phyloP scores from a whole-genome alignment of 1,284 basidiomycete species.

The Sporisorium reilianum region DNA sequence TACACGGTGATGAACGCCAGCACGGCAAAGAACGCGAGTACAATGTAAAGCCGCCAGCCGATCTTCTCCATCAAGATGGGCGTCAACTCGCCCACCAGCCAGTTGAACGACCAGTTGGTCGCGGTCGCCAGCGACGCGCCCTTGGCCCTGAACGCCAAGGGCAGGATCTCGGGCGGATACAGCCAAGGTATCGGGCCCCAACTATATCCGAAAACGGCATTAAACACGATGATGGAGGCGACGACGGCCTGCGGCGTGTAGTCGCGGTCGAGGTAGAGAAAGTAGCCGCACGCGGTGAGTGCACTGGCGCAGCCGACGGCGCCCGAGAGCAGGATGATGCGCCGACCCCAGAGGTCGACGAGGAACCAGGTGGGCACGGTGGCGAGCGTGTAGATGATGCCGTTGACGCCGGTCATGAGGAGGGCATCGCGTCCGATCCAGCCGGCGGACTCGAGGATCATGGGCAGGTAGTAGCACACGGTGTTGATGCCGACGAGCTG shows the following conservation, averaged over 20 bases:
- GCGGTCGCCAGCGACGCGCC: conserved; percentile 75
- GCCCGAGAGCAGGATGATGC: conserved; percentile 89
- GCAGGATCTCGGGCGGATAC: conserved; percentile 79
- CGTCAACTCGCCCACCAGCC: conserved; percentile 87
- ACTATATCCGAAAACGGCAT: conserved; percentile 83
- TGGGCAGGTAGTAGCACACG: conserved; percentile 87
- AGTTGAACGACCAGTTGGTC: conserved; percentile 75
- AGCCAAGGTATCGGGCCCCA: conserved; percentile 85
- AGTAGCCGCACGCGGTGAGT: conserved; percentile 84
- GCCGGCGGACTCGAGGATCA: conserved; percentile 77
- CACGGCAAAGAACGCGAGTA: conserved; percentile 95
- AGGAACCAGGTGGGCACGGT: conserved; percentile 83
- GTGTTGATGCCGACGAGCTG: conserved; percentile 78
- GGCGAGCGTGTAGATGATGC: conserved; percentile 77
- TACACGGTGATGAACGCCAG: conserved; percentile 79
- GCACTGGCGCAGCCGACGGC: conserved; percentile 82
- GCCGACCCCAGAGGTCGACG: conserved; percentile 90
- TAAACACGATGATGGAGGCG: conserved; percentile 87
- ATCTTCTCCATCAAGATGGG: conserved; percentile 90
- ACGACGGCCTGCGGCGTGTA: conserved; percentile 85
- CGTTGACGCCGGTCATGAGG: conserved; percentile 87
- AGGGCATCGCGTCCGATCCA: conserved; percentile 98
- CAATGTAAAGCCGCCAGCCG: conserved; percentile 91
- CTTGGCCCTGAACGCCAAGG: conserved; percentile 74
- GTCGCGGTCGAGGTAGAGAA: conserved; percentile 86